Evolutionary conservation across 768 basidiomycete genomes (phyloP), one percentile per base, ranked within the genome.

Genomic region (Suillus fuscotomentosus): DNA sequence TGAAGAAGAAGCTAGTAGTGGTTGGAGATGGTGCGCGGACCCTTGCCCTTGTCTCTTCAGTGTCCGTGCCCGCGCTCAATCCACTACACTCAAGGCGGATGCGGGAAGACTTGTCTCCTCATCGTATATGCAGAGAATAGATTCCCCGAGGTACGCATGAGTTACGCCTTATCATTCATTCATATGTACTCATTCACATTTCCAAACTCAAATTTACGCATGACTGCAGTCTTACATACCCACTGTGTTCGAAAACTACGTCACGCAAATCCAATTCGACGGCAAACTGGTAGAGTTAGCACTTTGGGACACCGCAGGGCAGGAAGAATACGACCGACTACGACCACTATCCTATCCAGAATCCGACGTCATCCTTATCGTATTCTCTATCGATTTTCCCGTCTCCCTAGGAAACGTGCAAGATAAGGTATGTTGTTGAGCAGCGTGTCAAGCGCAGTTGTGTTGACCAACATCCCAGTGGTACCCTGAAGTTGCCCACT

Each of bases 271-370:
- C 43, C 81, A 87, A 57, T 94, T 90, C 70, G 94, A 96, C 31
- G 89, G 90, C 63, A 95, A 95, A 78, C 81, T 92, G 22, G 88
- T 99, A 66, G 94, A 97, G 72, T 85, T 99, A 50, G 97, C 97
- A n/a, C 83, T 99, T 20, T 99, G 97, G 95, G 95, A 98, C 78
- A 98, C 95, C 1, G 95, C 95, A 1, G 95, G 95, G 34, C 95
- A 97, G 76, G 95, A 98, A 78, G 95, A 98, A 79, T 98, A 97
- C 77, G 94, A 96, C 76, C 85, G 92, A 67, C 83, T 95, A 63
- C 84, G 92, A 68, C 92, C 92, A 22, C 81, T 95, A 67, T 91
- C 89, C 75, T 94, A 95, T 70, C 92, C 93, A 22, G 92, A 95
- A 76, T 91, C 88, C 81, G 86, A 94, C 72, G 92, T 94, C 65